Evolutionary conservation across 768 basidiomycete genomes (phyloP), one percentile per base, ranked within the genome.

Genomic region (Trametopsis cervina): DNA sequence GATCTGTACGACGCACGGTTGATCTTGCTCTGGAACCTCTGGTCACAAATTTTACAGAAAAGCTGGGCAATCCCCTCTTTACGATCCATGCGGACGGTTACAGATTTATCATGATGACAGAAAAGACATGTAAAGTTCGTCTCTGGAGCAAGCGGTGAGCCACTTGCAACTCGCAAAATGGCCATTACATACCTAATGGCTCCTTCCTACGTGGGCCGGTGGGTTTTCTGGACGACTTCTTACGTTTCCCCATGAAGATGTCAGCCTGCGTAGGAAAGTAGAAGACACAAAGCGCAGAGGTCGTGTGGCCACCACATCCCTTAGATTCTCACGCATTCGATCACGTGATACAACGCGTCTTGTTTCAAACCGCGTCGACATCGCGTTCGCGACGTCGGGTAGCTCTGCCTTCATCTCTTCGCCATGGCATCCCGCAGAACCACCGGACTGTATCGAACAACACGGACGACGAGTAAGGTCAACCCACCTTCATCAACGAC

Each of bases 31-130:
- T 90, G 89, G 60, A 81, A 92, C 47, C 85, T 73, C 65, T 91
- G 90, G 60, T 89, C 88, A 61, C 89, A 92, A 13, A 92, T 78
- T 66, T 81, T 80, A 66, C 89, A 92, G 17, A 81, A 80, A 27
- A 92, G 72, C 59, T 86, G 78, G 9, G 84, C 89, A 9, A 91
- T 67, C 2, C 86, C 85, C 60, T 90, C 89, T 64, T 91, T 92
- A 61, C 85, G 75, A 67, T 92, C 89, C 46, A 92, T 69, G 58
- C 87, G 75, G 27, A 92, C 87, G 12, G 83, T 85, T 42, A 92
- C 88, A 18, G 89, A 88, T 62, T 85, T 88, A 63, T 92, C 87
- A 63, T 92, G 89, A 67, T 92, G 83, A 62, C 89, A 92, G 66
- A 89, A 92, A 12, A 92, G 69, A 64, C 89, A 92, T 22, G 87